Base-by-base conservation (phyloP, 768 basidiomycete species). In the Pleurotus citrinopileatus region DNA sequence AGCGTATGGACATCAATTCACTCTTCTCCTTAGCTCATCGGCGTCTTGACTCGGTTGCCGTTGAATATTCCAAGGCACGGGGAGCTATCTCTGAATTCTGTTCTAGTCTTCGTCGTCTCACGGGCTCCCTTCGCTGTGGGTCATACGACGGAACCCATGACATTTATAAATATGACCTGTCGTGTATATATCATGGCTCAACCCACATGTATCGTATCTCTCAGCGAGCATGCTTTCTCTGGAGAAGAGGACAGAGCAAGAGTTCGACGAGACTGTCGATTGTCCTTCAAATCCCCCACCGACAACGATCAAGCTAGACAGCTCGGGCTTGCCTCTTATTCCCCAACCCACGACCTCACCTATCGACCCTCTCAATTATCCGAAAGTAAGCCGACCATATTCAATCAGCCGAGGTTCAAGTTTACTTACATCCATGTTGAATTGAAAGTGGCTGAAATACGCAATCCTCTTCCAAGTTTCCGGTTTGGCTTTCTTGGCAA, bases 311-410 rank as follows among this genome's bases (percentile, higher is more conserved):
- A 73, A 70, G 57, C 56, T 72, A 42, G 74, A 73, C 55, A 60
- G 60, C 13, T 59, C 58, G 26, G 73, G 73, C 15, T 67, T 76
- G 12, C 69, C 74, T 12, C 69, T 78, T 44, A 64, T 73, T 38
- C 75, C 77, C 26, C 75, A 78, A 42, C 75, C 75, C 13, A 67
- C 73, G 2, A 57, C 60, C 34, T 70, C 68, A 13, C 67, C 68
- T n/a, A 64, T 62, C 34, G 75, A 77, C 59, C 75, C 74, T 27
- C 63, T 76, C 52, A 75, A 74, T 54, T 76, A 74, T 50, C 73
- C 73, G 20, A 67, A 63, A 53, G 69, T 70, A 57, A 56, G 51
- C 55, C 9, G 2, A 5, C 25, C 52, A 15, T 38, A 43, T 15
- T 32, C 48, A 19, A 4, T 43, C 52, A 23, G 19, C 19, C n/a